A percentile compares a stretch with the other conserved stretches of the same genome.
These are phyloP conservation scores for Onygena corvina DNA, from an alignment of 2,329 filamentous ascomycete genomes.

Conservation along the genomic window DNA sequence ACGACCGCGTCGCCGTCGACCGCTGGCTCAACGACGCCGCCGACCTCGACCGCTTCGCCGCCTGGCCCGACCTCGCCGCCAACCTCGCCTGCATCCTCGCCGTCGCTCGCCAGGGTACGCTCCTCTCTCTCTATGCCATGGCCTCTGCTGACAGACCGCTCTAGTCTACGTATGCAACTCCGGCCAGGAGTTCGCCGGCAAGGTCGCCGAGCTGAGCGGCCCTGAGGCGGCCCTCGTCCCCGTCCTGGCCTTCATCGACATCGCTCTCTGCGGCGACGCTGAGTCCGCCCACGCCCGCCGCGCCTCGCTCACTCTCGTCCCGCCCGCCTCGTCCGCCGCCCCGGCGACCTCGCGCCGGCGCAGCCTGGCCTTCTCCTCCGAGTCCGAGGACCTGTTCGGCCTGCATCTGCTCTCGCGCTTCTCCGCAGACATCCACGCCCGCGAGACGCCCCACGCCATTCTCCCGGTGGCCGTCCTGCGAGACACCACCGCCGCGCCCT, in stretches of 20 bases:
- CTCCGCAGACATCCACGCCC: constrained; percentile 39
- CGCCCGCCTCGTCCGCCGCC: constrained; percentile 20
- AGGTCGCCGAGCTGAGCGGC: constrained; percentile 39
- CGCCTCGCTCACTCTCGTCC: constrained; percentile 17
- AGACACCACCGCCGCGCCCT: no score
- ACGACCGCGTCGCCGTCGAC: constrained; percentile 35
- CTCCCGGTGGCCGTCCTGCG: constrained; percentile 40
- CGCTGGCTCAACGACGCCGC: constrained; percentile 31
- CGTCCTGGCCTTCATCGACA: constrained; percentile 46
- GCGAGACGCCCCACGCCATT: constrained; percentile 38
- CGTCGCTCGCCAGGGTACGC: constrained; percentile 43
- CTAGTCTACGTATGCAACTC: constrained; percentile 44
- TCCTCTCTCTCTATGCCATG: constrained; percentile 1
- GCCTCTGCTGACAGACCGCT: constrained; percentile 4
- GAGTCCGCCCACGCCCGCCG: constrained; percentile 12
- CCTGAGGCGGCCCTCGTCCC: constrained; percentile 36
- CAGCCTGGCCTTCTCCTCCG: constrained; percentile 34
- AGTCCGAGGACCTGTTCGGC: constrained; percentile 38
- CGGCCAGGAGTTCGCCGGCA: constrained; percentile 41
- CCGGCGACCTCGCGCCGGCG: constrained; percentile 21
- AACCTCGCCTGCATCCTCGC: constrained; percentile 41
- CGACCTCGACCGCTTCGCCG: constrained; percentile 22
- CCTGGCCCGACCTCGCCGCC: constrained; percentile 34
- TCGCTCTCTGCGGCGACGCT: constrained; percentile 34
- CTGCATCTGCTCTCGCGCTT: constrained; percentile 38